Conservation (phyloP, 768 basidiomycete species). For the Russula foetens region DNA sequence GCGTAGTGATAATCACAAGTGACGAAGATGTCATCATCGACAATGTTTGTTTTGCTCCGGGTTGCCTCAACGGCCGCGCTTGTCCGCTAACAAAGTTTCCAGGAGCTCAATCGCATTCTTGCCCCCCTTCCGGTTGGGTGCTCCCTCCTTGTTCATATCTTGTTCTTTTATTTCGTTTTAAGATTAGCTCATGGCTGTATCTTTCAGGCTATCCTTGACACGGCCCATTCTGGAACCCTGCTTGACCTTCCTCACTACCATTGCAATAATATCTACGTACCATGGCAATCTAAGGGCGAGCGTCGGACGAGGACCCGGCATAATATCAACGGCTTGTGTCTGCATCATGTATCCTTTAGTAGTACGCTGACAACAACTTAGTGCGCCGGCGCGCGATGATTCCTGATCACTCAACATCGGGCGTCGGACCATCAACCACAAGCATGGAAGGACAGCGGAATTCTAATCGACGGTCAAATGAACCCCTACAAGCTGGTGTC, state of each 20-base stretch:
- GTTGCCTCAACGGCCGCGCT: neutral
- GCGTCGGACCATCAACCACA: neutral
- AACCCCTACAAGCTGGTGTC: neutral
- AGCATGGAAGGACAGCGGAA: neutral
- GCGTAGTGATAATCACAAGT: slow-evolving; percentile 9
- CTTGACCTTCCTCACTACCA: slow-evolving; percentile 23
- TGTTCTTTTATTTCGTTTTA: too few species aligned
- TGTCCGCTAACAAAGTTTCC: neutral
- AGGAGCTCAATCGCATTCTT: slow-evolving; percentile 11
- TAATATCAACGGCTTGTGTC: slow-evolving; percentile 12
- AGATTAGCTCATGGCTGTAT: neutral
- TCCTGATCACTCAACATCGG: neutral
- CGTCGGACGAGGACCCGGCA: slow-evolving; percentile 17
- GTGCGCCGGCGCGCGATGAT: slow-evolving; percentile 2
- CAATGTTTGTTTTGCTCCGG: slow-evolving; percentile 12
- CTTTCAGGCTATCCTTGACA: slow-evolving; percentile 22
- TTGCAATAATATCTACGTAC: slow-evolving; percentile 23
- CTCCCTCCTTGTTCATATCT: slow-evolving; percentile 11
- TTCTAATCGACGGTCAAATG: neutral
- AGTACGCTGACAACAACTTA: neutral
- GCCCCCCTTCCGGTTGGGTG: slow-evolving; percentile 19
- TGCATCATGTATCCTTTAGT: too few species aligned
- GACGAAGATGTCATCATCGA: slow-evolving; percentile 21
- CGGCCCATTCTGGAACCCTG: slow-evolving; percentile 24
- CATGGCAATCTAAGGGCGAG: slow-evolving; percentile 22